Evolutionary conservation across 2,329 filamentous ascomycete species (phyloP).

Genomic region (Aureobasidium sp.): DNA sequence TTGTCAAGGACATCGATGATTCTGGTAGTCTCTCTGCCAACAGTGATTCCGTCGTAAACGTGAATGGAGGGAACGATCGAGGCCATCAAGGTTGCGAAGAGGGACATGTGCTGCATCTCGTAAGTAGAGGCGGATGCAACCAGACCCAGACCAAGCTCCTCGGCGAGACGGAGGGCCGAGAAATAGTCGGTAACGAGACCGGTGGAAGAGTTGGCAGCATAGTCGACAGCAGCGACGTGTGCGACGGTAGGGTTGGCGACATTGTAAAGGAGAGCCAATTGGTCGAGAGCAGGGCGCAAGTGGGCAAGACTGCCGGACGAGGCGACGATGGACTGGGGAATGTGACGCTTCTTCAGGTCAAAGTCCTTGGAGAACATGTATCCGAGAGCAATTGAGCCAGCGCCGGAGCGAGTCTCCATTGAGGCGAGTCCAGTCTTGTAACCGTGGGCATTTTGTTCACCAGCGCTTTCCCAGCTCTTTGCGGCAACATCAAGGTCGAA

Average conservation of each 20-base stretch:
- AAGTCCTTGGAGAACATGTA: slow-evolving; percentile 99
- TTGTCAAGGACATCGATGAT: slow-evolving; percentile 77
- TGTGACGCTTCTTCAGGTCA: slow-evolving; percentile 79
- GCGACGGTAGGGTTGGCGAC: slow-evolving; percentile 89
- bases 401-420: slow-evolving; percentile 81
- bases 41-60: slow-evolving; percentile 78
- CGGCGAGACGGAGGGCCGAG: slow-evolving; percentile 68
- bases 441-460: slow-evolving; percentile 73
- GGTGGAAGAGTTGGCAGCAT: slow-evolving; percentile 55
- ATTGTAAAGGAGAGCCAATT: slow-evolving; percentile 83
- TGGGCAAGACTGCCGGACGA: slow-evolving; percentile 75
- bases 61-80: slow-evolving; percentile 75
- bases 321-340: slow-evolving; percentile 85
- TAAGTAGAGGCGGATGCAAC: slow-evolving; percentile 80
- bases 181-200: slow-evolving; percentile 85
- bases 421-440: slow-evolving; percentile 69
- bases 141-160: slow-evolving; percentile 83
- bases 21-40: slow-evolving; percentile 73
- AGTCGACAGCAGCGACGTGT: slow-evolving; percentile 87
- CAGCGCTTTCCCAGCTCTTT: slow-evolving; percentile 63
- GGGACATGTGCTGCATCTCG: slow-evolving; percentile 89
- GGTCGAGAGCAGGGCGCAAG: slow-evolving; percentile 77
- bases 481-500: slow-evolving; percentile 85
- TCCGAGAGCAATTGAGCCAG: slow-evolving; percentile 83
- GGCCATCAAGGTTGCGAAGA: slow-evolving; percentile 78